These are phyloP conservation scores for Talaromyces sp. DNA, from an alignment of 2,329 filamentous ascomycete species.

Conservation along the genomic window DNA sequence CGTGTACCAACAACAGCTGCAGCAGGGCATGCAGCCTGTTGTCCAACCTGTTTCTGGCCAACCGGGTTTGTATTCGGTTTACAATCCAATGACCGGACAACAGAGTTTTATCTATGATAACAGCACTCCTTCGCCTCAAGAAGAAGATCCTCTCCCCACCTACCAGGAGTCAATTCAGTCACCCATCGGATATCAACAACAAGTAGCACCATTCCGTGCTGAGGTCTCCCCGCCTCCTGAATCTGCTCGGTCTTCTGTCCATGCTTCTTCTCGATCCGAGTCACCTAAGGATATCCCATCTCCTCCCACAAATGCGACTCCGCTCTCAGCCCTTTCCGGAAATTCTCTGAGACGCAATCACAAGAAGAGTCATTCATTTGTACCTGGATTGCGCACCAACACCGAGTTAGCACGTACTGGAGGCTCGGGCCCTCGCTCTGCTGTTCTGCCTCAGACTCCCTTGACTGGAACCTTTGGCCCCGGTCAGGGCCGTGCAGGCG, in stretches of 20 bases:
- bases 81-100: conserved; percentile 83
- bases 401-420: conserved; percentile 51
- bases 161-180: conserved; percentile 47
- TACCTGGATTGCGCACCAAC: conserved; percentile 55
- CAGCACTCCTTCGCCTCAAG: conserved; percentile 53
- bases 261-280: conserved; percentile 63
- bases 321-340: conserved; percentile 81
- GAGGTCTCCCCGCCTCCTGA: conserved; percentile 78
- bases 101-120: conserved; percentile 77
- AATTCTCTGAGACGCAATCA: conserved; percentile 92
- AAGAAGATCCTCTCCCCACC: conserved; percentile 32
- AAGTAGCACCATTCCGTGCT: conserved; percentile 64
- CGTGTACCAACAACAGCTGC: conserved; percentile 65
- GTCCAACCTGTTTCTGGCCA: conserved; percentile 64
- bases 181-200: conserved; percentile 43
- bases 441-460: conserved; percentile 76
- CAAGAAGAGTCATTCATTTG: conserved; percentile 81
- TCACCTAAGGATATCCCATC: conserved; percentile 60
- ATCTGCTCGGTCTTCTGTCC: conserved; percentile 54
- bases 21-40: conserved; percentile 65
- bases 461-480: conserved; percentile 85
- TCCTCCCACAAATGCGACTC: conserved; percentile 66
- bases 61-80: conserved; percentile 76
- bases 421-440: conserved; percentile 71
- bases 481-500: conserved; percentile 86